A percentile compares a stretch with the other conserved stretches of the same genome.
phyloP scores from a whole-genome alignment of 352 stramenopile species.

The Globisporangium alternatum region DNA sequence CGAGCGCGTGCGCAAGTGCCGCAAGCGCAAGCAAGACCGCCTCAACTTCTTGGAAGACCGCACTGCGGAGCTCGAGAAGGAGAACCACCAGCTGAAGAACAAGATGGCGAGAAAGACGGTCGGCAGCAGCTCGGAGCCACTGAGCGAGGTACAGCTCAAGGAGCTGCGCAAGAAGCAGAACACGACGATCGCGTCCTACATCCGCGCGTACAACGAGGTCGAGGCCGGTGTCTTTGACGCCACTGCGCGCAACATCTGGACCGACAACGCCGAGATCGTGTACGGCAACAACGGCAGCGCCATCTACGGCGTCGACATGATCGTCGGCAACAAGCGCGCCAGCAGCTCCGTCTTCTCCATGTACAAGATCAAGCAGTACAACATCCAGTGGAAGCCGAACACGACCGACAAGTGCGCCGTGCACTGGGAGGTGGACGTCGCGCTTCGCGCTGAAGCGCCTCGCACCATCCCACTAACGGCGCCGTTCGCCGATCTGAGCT shows the following conservation, averaged over 20 bases:
- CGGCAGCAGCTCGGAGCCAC: constrained; percentile 34
- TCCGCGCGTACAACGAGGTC: constrained; percentile 69
- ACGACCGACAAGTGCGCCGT: constrained; percentile 72
- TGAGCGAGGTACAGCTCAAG: constrained; percentile 61
- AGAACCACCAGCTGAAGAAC: constrained; percentile 69
- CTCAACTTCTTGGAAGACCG: constrained; percentile 86
- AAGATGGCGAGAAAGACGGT: constrained; percentile 66
- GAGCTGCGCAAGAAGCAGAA: constrained; percentile 83
- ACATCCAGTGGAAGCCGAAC: constrained; percentile 70
- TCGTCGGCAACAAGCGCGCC: constrained; percentile 63
- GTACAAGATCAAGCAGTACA: constrained; percentile 85
- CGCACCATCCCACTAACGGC: constrained; percentile 57
- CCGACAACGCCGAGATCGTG: constrained; percentile 63
- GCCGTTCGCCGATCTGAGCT: constrained; percentile 59
- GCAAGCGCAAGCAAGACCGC: constrained; percentile 86
- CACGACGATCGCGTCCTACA: constrained; percentile 66
- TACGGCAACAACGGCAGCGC: constrained; percentile 48
- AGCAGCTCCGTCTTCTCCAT: constrained; percentile 59
- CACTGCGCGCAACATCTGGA: constrained; percentile 53
- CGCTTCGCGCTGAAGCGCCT: constrained; percentile 44
- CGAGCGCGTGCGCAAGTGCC: constrained; percentile 86
- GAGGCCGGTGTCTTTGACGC: constrained; percentile 51
- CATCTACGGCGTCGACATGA: constrained; percentile 49
- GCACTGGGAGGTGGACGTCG: constrained; percentile 68
- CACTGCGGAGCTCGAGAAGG: constrained; percentile 80